These are phyloP conservation scores for Trametes villosa DNA, from an alignment of 768 basidiomycete genomes.

Conservation along the genomic window DNA sequence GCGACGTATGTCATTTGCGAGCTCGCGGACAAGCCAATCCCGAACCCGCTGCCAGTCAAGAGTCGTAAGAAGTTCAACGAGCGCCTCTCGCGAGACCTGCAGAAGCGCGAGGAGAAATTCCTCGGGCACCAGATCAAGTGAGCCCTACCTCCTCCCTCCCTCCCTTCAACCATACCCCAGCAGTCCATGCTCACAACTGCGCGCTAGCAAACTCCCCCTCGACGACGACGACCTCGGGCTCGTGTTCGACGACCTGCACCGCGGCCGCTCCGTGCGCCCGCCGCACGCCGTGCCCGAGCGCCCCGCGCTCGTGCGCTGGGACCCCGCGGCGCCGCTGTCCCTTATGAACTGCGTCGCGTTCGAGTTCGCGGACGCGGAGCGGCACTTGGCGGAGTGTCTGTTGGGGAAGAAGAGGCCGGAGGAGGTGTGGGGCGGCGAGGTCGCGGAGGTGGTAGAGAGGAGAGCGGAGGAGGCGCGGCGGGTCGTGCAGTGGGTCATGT, in stretches of 20 bases:
- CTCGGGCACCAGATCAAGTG: slow-evolving; percentile 60
- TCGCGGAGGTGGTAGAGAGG: slow-evolving; percentile 58
- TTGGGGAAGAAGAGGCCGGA: slow-evolving; percentile 39
- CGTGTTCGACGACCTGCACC: slow-evolving; percentile 86
- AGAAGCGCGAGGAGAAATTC: slow-evolving; percentile 73
- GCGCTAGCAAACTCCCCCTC: slow-evolving; percentile 69
- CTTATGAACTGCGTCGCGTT: slow-evolving; percentile 89
- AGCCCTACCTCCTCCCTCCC: slow-evolving; percentile 28
- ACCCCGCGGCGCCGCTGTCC: slow-evolving; percentile 60
- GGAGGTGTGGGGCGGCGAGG: slow-evolving; percentile 74
- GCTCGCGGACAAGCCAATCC: slow-evolving; percentile 81
- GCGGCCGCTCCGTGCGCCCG: slow-evolving; percentile 77
- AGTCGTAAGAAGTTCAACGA: slow-evolving; percentile 85
- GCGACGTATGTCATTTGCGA: slow-evolving; percentile 89
- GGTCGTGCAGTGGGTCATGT: slow-evolving; percentile 59
- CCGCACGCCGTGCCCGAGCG: slow-evolving; percentile 75
- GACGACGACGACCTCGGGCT: slow-evolving; percentile 83
- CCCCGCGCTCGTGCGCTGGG: slow-evolving; percentile 85
- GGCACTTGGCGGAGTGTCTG: slow-evolving; percentile 56
- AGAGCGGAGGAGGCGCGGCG: slow-evolving; percentile 62
- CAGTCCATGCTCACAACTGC: background rate
- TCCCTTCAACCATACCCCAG: background rate
- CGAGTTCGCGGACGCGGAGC: slow-evolving; percentile 73
- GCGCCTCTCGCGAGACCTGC: slow-evolving; percentile 75
- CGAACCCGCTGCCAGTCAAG: slow-evolving; percentile 85